Evolutionary conservation across 1,139 yeast species (phyloP).

Genomic region (Kluyveromyces sp.): DNA sequence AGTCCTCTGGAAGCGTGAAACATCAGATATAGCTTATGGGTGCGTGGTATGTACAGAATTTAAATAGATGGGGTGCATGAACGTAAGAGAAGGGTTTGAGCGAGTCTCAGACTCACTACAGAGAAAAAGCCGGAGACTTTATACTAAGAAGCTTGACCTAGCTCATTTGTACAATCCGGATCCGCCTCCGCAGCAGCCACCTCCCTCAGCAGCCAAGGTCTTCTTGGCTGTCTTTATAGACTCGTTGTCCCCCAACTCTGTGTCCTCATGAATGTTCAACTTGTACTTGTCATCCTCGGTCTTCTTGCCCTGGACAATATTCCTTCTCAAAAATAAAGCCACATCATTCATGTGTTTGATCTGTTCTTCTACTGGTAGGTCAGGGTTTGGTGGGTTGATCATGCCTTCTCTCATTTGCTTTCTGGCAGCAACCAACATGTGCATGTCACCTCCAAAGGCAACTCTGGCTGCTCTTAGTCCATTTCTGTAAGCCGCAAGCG

Average conservation of each 20-base stretch:
- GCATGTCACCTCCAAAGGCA: slow-evolving; percentile 55
- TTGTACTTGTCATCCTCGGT: slow-evolving; percentile 37
- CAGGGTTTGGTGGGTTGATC: slow-evolving; percentile 36
- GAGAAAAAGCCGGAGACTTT: too few species aligned
- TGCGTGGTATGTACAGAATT: neutral
- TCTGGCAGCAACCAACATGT: slow-evolving; percentile 57
- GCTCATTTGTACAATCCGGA: slow-evolving; percentile 16
- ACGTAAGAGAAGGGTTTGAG: neutral
- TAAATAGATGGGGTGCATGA: neutral
- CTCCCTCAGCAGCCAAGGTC: slow-evolving; percentile 32
- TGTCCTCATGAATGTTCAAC: slow-evolving; percentile 68
- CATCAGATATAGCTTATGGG: too few species aligned
- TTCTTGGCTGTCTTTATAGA: slow-evolving; percentile 38
- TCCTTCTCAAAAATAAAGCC: slow-evolving; percentile 55
- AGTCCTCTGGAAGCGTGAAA: too few species aligned
- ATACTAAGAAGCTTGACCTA: too few species aligned
- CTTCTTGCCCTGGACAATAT: slow-evolving; percentile 78
- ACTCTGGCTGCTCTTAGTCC: slow-evolving; percentile 64
- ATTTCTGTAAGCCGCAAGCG: slow-evolving; percentile 54
- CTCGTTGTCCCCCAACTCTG: slow-evolving; percentile 89
- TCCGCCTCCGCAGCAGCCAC: slow-evolving; percentile 45
- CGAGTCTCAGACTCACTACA: too few species aligned
- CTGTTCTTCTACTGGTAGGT: slow-evolving; percentile 43
- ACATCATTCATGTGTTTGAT: slow-evolving; percentile 61
- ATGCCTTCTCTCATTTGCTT: slow-evolving; percentile 57